These are phyloP conservation scores for Colletotrichum limetticola DNA, from an alignment of 2,329 filamentous ascomycete species.

Conservation along the genomic window DNA sequence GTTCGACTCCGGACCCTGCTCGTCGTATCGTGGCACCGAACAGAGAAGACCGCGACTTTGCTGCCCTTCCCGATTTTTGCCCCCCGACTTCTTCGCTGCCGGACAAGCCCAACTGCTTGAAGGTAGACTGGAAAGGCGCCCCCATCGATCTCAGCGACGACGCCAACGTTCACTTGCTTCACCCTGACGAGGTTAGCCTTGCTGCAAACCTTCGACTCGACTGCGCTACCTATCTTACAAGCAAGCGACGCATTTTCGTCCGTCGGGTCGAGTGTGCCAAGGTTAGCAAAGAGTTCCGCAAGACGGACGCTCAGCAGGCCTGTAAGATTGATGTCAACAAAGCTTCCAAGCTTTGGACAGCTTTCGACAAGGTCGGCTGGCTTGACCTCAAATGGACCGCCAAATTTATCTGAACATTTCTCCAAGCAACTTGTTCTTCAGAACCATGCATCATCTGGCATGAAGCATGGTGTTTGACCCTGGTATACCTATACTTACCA, in stretches of 20 bases:
- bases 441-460: constrained; percentile 38
- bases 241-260: constrained; percentile 91
- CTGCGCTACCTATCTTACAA: constrained; percentile 89
- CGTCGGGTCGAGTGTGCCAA: constrained; percentile 75
- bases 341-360: constrained; percentile 90
- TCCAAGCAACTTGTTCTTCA: not conserved
- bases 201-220: constrained; percentile 84
- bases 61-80: constrained; percentile 76
- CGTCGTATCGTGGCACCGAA: constrained; percentile 70
- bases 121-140: constrained; percentile 88
- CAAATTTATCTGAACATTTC: constrained; percentile 42
- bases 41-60: constrained; percentile 85
- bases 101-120: constrained; percentile 75
- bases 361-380: constrained; percentile 89
- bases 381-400: constrained; percentile 66
- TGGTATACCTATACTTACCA: not conserved
- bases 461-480: constrained; percentile 21
- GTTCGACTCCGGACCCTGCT: constrained; percentile 61
- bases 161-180: constrained; percentile 75
- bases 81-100: constrained; percentile 76
- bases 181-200: constrained; percentile 80
- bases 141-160: constrained; percentile 81
- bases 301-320: constrained; percentile 95
- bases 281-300: constrained; percentile 86
- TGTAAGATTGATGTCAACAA: constrained; percentile 99